These are phyloP conservation scores for Podaxis sp. DNA, from an alignment of 768 basidiomycete genomes.

Conservation along the genomic window DNA sequence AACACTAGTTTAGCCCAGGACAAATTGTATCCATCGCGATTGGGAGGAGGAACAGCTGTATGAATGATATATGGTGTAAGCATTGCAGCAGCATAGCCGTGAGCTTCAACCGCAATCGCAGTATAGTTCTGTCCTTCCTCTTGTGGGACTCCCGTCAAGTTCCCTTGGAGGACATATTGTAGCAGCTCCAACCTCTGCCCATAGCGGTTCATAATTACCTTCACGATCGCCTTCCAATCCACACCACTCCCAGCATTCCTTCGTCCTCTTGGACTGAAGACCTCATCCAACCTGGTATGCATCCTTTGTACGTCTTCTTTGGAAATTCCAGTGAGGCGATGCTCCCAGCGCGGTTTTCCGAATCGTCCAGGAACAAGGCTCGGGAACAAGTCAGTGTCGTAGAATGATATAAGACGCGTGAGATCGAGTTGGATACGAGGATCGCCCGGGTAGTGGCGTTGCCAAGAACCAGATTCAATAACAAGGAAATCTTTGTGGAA, in stretches of 20 bases:
- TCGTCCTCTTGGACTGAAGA: background rate
- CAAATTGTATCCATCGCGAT: background rate
- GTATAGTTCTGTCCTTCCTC: background rate
- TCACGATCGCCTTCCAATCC: background rate
- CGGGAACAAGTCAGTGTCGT: background rate
- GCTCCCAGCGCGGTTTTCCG: background rate
- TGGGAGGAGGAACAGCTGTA: background rate
- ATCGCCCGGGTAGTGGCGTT: background rate
- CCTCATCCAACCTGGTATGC: background rate
- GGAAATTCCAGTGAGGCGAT: background rate
- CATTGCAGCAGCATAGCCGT: background rate
- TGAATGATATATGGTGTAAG: background rate
- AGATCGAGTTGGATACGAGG: background rate
- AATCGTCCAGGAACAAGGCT: background rate
- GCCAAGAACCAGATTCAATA: background rate
- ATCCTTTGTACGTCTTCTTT: background rate
- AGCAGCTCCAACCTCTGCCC: background rate
- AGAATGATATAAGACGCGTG: background rate
- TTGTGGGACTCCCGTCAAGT: background rate
- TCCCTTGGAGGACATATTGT: background rate
- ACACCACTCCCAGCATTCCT: background rate
- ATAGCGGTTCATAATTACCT: background rate
- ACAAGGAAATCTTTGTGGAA: background rate
- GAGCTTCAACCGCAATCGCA: background rate
- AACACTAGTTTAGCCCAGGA: background rate